These are phyloP conservation scores for Blumeriella jaapii DNA, from an alignment of 2,329 filamentous ascomycete genomes.

Conservation along the genomic window DNA sequence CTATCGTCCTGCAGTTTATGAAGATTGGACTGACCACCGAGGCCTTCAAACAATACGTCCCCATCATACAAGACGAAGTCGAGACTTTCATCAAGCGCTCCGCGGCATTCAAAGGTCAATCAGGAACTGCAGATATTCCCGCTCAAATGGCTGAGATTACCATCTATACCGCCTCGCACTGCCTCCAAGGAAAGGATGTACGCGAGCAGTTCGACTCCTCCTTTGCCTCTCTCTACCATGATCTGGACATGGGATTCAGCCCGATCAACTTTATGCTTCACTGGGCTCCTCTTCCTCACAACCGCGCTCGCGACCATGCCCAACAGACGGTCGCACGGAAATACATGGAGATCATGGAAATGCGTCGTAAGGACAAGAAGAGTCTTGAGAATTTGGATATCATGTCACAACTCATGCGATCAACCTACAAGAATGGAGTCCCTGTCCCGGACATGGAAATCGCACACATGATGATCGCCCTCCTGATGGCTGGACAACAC, in stretches of 20 bases:
- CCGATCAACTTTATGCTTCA: conserved; percentile 85
- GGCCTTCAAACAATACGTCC: conserved; percentile 64
- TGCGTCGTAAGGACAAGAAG: conserved; percentile 41
- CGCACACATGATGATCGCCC: conserved; percentile 87
- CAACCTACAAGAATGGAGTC: conserved; percentile 71
- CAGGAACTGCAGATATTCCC: conserved; percentile 60
- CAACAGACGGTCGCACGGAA: conserved; percentile 71
- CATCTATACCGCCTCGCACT: conserved; percentile 79
- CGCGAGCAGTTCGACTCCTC: conserved; percentile 68
- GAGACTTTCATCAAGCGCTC: conserved; percentile 59
- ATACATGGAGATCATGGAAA: conserved; percentile 72
- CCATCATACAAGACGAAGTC: conserved; percentile 66
- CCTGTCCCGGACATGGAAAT: conserved; percentile 73
- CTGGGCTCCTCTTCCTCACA: conserved; percentile 82
- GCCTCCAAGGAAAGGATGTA: conserved; percentile 75
- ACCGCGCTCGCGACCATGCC: conserved; percentile 67
- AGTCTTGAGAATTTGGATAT: conserved; percentile 54
- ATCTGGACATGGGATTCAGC: conserved; percentile 82
- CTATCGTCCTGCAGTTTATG: conserved; percentile 47
- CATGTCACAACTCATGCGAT: conserved; percentile 84
- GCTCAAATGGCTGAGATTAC: conserved; percentile 75
- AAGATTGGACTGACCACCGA: conserved; percentile 69
- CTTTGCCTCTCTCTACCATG: conserved; percentile 74
- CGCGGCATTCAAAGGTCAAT: conserved; percentile 53
- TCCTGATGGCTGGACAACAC: conserved; percentile 87